phyloP scores from a whole-genome alignment of 306 rosid genomes.

The Sophora flavescens region DNA sequence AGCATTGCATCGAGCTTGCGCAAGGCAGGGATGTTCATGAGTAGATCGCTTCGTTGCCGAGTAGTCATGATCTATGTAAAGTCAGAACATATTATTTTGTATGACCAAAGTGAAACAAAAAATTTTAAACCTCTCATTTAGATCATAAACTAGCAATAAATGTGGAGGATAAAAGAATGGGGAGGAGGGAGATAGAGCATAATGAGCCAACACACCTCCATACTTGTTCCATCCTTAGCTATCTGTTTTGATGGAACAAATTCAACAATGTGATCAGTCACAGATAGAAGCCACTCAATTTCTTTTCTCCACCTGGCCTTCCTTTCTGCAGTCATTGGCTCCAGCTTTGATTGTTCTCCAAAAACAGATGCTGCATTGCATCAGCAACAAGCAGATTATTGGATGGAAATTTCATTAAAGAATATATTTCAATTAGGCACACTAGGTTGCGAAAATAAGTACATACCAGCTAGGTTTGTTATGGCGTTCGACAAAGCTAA shows the following conservation, averaged over 20 bases:
- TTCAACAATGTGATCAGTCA: conserved; percentile 90
- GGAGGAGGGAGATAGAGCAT: not conserved
- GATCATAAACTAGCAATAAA: not conserved
- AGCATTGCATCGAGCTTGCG: conserved; percentile 92
- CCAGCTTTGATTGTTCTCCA: conserved; percentile 79
- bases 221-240: conserved; percentile 71
- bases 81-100: not conserved
- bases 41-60: conserved; percentile 81
- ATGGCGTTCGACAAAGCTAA: conserved; percentile 92
- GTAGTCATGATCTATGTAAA: conserved; percentile 86
- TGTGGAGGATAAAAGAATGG: not conserved
- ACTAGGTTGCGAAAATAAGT: not conserved
- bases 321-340: conserved; percentile 73
- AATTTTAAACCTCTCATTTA: not conserved
- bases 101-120: not conserved
- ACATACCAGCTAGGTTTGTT: conserved; percentile 87
- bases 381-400: conserved; percentile 33
- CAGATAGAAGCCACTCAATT: conserved; percentile 88
- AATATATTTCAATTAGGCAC: conserved; percentile 14
- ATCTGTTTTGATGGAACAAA: conserved; percentile 79
- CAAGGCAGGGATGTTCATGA: conserved; percentile 82
- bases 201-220: conserved; percentile 71
- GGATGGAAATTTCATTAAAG: conserved; percentile 29
- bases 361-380: conserved; percentile 80
- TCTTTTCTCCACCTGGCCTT: conserved; percentile 88